Evolutionary conservation across 495 filamentous ascomycete genomes (phyloP), one percentile per base, ranked within the genome.

Genomic region (Symbiotaphrina buchneri): DNA sequence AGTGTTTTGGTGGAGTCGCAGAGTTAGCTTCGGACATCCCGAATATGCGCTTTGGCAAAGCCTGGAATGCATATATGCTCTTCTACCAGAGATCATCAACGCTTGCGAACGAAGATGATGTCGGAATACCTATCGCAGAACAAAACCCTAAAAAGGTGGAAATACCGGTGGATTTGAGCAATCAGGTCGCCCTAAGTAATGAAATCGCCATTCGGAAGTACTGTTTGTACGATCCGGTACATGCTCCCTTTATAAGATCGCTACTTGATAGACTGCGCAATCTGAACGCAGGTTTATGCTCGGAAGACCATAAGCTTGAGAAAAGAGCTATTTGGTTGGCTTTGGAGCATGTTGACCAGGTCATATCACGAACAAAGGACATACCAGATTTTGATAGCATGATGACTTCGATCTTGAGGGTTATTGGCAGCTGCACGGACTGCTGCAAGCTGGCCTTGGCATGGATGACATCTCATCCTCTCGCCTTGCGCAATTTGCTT

Each of bases 31-130:
- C 52, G 63, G 40, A 52, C 11, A 47, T 50, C 31, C 49, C 49
- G 18, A 43, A 51, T 42, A 38, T 64, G 41, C 53, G 49, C 0
- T 53, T 52, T 32, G 64, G 68, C 32, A 91, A 87, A 45, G 58
- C 59, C 5, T 84, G 71, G 55, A 90, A 75, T 49, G 87, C 84
- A 11, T 99, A 99, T 43, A 93, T 95, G 81, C 61, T 99, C 23
- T 94, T 99, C 52, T 99, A 95, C 44, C 76, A 93, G 46, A 65
- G 87, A 34, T 69, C 73, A 3, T 69, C 74, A 1, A 67, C 65
- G 8, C 56, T 80, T 34, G 58, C 64, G 13, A 48, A 39, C 33
- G 53, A 57, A 30, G 56, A 62, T 42, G 47, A 52, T 24, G 37
- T 47, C 1, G 31, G 39, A n/a, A 23, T 28, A 14, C 43, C 40